Evolutionary conservation across 208 protist species (phyloP).

Genomic region (Leptomonas pyrrhocoris): DNA sequence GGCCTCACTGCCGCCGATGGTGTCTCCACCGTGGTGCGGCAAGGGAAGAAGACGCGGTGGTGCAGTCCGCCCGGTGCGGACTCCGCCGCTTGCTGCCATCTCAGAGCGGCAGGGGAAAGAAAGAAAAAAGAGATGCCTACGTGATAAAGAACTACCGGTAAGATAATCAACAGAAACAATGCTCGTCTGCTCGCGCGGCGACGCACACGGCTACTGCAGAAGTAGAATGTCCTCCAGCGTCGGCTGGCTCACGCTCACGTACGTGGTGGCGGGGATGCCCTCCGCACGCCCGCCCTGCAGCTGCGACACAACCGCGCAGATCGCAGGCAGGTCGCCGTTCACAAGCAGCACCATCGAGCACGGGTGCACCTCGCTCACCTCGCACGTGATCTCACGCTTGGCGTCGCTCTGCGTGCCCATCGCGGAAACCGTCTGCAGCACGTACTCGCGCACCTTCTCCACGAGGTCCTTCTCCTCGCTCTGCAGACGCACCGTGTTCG

Average conservation of each 20-base stretch:
- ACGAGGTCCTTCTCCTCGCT: slow-evolving; percentile 21
- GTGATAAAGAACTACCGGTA: too few species aligned
- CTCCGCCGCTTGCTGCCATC: too few species aligned
- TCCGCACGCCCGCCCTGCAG: slow-evolving; percentile 44
- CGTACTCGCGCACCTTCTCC: slow-evolving; percentile 31
- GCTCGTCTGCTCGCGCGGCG: neutral
- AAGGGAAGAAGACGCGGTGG: too few species aligned
- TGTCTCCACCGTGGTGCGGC: too few species aligned
- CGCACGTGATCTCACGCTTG: slow-evolving; percentile 26
- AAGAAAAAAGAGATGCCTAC: neutral
- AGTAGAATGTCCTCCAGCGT: slow-evolving; percentile 77
- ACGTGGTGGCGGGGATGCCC: slow-evolving; percentile 51
- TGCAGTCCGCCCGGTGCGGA: too few species aligned
- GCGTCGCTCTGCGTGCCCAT: neutral
- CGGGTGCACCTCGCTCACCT: slow-evolving; percentile 46
- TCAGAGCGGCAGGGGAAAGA: too few species aligned
- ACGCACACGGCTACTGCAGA: slow-evolving; percentile 36
- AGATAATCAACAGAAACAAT: neutral
- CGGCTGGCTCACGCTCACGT: slow-evolving; percentile 67
- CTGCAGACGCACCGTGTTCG: slow-evolving; percentile 37
- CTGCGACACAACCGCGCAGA: slow-evolving; percentile 44
- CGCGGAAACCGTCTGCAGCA: slow-evolving; percentile 27
- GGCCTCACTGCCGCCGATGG: too few species aligned
- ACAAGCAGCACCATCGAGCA: slow-evolving; percentile 52
- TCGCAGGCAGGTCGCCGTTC: slow-evolving; percentile 37